These are phyloP conservation scores for Bryoglossum gracile DNA, from an alignment of 495 filamentous ascomycete genomes.

Conservation along the genomic window DNA sequence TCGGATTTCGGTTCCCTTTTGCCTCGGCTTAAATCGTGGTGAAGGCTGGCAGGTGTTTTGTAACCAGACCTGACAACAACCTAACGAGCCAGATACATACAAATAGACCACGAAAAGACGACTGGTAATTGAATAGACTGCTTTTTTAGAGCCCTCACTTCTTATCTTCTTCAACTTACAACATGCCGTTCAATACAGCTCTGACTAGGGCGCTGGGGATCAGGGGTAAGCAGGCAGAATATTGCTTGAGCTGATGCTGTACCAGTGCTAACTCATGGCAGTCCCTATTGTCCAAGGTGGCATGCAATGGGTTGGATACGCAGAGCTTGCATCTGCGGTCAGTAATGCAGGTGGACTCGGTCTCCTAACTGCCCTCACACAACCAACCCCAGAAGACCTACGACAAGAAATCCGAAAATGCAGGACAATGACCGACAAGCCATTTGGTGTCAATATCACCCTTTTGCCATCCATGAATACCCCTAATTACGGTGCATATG, in stretches of 20 bases:
- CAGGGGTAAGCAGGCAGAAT: slow-evolving; percentile 44
- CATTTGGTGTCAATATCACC: slow-evolving; percentile 95
- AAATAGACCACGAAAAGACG: background rate
- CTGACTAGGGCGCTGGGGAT: slow-evolving; percentile 88
- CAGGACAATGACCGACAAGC: slow-evolving; percentile 74
- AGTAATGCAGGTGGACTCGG: slow-evolving; percentile 93
- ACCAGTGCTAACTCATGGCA: too few relatives aligned
- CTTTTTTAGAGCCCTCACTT: background rate
- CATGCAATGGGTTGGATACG: slow-evolving; percentile 79
- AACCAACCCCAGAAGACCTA: slow-evolving; percentile 86
- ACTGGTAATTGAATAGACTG: background rate
- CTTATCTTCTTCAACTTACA: slow-evolving; percentile 11
- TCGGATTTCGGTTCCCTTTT: too few relatives aligned
- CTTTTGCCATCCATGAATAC: slow-evolving; percentile 84
- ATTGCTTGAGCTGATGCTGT: too few relatives aligned
- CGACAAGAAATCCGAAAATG: slow-evolving; percentile 88
- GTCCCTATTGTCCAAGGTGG: slow-evolving; percentile 97
- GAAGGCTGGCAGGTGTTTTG: background rate
- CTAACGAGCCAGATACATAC: background rate
- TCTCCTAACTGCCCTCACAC: slow-evolving; percentile 90
- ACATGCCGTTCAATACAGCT: slow-evolving; percentile 89
- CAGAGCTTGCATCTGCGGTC: slow-evolving; percentile 87
- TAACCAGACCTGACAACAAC: background rate
- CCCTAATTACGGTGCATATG: slow-evolving; percentile 88
- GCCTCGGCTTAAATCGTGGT: background rate